Evolutionary conservation across 306 rosid genomes (phyloP).

Genomic region (Cucumis cinereus): DNA sequence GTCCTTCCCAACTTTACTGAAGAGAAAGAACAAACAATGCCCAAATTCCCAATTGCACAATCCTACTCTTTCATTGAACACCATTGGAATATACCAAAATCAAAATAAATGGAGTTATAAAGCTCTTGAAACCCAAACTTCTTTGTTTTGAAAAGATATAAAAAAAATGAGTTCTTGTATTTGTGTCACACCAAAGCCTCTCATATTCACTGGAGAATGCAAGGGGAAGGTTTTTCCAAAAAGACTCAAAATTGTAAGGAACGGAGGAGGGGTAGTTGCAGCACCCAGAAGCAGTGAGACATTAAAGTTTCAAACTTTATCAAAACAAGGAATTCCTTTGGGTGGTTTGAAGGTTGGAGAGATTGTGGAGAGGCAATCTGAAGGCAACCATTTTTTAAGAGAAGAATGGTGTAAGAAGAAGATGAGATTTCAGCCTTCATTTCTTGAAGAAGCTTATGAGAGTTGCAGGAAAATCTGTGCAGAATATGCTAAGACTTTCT

Average conservation of each 20-base stretch:
- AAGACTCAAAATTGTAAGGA: conserved; percentile 8
- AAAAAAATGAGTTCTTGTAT: conserved; percentile 34
- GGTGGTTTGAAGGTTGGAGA: conserved; percentile 44
- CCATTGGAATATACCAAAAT: background rate
- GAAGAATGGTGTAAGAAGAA: background rate
- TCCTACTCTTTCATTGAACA: background rate
- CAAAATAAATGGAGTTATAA: background rate
- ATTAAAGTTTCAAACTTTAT: conserved; percentile 21
- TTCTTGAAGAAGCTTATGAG: conserved; percentile 58
- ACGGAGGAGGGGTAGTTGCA: conserved; percentile 27
- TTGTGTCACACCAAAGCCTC: conserved; percentile 27
- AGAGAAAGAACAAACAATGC: background rate
- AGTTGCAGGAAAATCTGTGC: conserved; percentile 66
- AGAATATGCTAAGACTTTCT: conserved; percentile 85
- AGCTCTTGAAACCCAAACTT: background rate
- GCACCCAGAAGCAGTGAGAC: conserved; percentile 24
- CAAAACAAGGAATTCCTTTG: conserved; percentile 39
- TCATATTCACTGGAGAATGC: conserved; percentile 7
- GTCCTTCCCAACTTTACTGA: background rate
- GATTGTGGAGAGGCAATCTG: conserved; percentile 55
- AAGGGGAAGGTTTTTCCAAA: conserved; percentile 6
- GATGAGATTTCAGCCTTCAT: conserved; percentile 27
- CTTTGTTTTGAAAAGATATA: background rate
- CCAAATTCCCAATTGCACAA: background rate
- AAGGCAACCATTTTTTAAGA: background rate